Evolutionary conservation across 1,284 basidiomycete genomes (phyloP).

Genomic region (Cronartium quercuum): DNA sequence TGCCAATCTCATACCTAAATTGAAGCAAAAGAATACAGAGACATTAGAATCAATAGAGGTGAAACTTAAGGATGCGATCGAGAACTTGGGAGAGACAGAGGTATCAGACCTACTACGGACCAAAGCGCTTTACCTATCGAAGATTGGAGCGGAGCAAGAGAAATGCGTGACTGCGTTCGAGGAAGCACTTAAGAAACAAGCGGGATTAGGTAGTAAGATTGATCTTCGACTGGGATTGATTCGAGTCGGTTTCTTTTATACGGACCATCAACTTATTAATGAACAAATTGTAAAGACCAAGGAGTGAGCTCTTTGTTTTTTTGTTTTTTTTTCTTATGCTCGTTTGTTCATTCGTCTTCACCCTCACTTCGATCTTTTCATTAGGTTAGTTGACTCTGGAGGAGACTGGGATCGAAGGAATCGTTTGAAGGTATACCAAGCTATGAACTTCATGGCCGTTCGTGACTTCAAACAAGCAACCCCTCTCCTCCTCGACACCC

Average conservation of each 20-base stretch:
- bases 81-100: conserved; percentile 41
- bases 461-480: conserved; percentile 67
- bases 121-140: conserved; percentile 47
- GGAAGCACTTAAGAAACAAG: conserved; percentile 81
- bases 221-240: conserved; percentile 85
- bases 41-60: neutral
- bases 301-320: conserved; percentile 56
- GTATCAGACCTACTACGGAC: conserved; percentile 47
- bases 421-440: conserved; percentile 90
- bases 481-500: conserved; percentile 76
- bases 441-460: conserved; percentile 75
- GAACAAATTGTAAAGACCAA: conserved; percentile 73
- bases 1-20: neutral
- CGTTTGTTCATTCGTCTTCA: neutral
- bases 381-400: conserved; percentile 82
- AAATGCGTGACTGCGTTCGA: conserved; percentile 71
- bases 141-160: conserved; percentile 56
- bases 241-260: conserved; percentile 85
- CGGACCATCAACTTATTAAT: conserved; percentile 68
- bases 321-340: neutral
- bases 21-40: conserved; percentile 5
- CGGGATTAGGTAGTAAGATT: conserved; percentile 85
- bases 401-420: conserved; percentile 98
- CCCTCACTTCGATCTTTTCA: neutral
- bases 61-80: conserved; percentile 23